Conservation (phyloP, 148 eudicot genomes). For the Cornus controversa region DNA sequence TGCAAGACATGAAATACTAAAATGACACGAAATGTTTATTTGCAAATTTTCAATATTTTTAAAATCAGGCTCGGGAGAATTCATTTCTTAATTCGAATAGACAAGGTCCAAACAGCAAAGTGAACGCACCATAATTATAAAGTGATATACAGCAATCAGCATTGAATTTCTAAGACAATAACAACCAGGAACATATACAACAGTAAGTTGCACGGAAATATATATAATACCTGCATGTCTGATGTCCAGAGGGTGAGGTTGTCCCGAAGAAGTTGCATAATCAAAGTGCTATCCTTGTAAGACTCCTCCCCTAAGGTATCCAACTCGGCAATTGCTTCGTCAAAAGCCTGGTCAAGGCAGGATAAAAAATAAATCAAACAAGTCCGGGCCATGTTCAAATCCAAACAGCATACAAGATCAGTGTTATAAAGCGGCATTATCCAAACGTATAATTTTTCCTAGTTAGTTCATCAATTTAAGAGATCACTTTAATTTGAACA, state of each 20-base stretch:
- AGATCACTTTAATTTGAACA: neutral
- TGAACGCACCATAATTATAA: too few relatives aligned
- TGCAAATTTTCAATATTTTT: neutral
- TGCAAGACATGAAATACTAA: too few relatives aligned
- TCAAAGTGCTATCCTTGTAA: slow-evolving; percentile 75
- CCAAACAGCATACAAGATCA: neutral
- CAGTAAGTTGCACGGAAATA: neutral
- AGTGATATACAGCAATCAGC: too few relatives aligned
- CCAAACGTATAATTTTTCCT: too few relatives aligned
- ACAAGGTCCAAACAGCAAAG: too few relatives aligned
- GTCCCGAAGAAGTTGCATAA: slow-evolving; percentile 77
- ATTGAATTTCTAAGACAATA: too few relatives aligned
- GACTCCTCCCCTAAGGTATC: slow-evolving; percentile 74
- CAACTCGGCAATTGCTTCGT: slow-evolving; percentile 74
- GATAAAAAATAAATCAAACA: neutral
- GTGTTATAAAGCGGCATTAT: neutral
- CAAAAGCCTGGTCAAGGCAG: slow-evolving; percentile 45
- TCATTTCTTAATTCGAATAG: too few relatives aligned
- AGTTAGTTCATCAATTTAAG: neutral
- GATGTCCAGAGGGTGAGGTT: slow-evolving; percentile 76
- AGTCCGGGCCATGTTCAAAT: neutral
- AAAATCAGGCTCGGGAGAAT: neutral
- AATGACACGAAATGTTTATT: neutral
- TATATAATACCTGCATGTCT: slow-evolving; percentile 58
- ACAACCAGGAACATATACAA: too few relatives aligned